Base-by-base conservation (phyloP, 2,329 filamentous ascomycete genomes). In the Fusarium austroafricanum region DNA sequence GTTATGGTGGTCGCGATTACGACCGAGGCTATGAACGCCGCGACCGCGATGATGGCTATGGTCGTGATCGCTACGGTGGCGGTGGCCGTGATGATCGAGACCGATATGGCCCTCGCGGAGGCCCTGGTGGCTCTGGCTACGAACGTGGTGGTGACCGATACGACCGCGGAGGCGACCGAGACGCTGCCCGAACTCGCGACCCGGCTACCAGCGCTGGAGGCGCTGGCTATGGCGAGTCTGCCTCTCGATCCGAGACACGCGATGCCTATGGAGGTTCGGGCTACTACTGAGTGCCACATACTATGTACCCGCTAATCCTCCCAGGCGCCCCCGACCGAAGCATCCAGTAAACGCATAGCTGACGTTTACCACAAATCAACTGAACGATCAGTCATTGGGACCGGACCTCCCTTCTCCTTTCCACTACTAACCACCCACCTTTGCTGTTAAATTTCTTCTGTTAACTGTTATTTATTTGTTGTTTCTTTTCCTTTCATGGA, bases 11-110 rank as follows among this genome's bases (percentile, higher is more conserved):
- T 65, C 86, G 87, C 70, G 84, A 81, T 77, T 86, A 79, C 78
- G 86, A 89, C 59, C 88, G 89, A 71, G 86, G 80, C 52, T 83
- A 83, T 55, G 84, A 87, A 43, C 82, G 85, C 35, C 83, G 86
- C 23, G 76, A 76, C 37, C 77, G 78, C 40, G 80, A 81, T 15
- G 79, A 80, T 9, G 75, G 78, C 44, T 78, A 79, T 46, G 75
- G 76, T 33, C 77, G 79, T 17, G 79, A 80, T 43, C 78, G 79
- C 44, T 78, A 80, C 54, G 82, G 79, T 73, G 44, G 59, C 12
- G 61, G 61, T 54, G 80, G 80, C 44, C 82, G 83, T 59, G 82
- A 85, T 18, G 83, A 84, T 46, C 79, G 81, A 40, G 81, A 82
- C 20, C 79, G 80, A 56, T 81, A 82, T 55, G 73, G 73, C n/a